These are phyloP conservation scores for Phytophthora pinifolia DNA, from an alignment of 352 stramenopile genomes.

Conservation along the genomic window DNA sequence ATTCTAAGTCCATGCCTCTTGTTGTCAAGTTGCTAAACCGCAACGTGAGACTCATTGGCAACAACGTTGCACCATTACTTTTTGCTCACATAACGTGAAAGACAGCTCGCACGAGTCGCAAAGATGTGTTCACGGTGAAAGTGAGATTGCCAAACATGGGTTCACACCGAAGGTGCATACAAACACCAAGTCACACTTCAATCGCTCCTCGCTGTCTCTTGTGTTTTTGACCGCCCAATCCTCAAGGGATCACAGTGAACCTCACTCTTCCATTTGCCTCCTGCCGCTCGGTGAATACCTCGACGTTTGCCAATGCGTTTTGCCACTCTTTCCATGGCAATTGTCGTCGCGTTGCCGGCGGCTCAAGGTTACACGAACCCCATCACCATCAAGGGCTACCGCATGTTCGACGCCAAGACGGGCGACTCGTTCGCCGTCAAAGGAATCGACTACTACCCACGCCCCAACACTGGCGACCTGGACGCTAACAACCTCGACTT, in stretches of 20 bases:
- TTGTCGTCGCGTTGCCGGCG: slow-evolving; percentile 6
- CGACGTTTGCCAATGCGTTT: slow-evolving; percentile 17
- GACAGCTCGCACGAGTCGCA: no score
- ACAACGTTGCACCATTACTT: no score
- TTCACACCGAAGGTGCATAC: no score
- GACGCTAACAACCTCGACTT: slow-evolving; percentile 81
- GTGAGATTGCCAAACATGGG: no score
- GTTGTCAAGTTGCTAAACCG: no score
- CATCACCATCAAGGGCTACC: slow-evolving; percentile 61
- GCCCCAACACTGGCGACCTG: slow-evolving; percentile 73
- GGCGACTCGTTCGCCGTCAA: slow-evolving; percentile 67
- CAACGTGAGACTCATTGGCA: no score
- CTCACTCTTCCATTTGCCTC: slow-evolving; percentile 29
- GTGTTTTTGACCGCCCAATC: no score
- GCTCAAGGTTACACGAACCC: slow-evolving; percentile 48
- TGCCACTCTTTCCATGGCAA: slow-evolving; percentile 15
- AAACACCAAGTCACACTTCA: no score
- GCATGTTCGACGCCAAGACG: slow-evolving; percentile 79
- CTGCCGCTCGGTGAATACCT: slow-evolving; percentile 6
- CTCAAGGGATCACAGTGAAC: no score
- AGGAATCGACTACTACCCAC: slow-evolving; percentile 89
- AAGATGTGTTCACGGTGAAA: no score
- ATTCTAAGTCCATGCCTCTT: slow-evolving; percentile 21
- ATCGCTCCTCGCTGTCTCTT: no score
- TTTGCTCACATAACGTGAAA: no score